phyloP scores from a whole-genome alignment of 345 rosid species.

The Gynandropsis gynandra region DNA sequence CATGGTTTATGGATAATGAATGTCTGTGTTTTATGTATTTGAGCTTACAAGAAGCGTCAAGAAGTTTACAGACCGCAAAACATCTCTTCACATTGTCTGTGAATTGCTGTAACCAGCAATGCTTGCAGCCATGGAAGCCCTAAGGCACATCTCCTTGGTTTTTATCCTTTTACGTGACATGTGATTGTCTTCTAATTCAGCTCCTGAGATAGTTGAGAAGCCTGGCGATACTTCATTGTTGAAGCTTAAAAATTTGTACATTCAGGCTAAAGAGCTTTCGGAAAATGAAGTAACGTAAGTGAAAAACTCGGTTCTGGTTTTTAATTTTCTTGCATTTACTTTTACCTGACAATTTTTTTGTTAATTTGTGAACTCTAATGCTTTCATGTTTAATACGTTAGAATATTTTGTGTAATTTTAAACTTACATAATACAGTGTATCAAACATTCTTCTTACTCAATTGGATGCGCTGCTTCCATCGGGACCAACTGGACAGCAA shows the following conservation, averaged over 20 bases:
- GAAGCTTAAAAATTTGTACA: slow-evolving; percentile 46
- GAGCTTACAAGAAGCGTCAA: too few relatives aligned
- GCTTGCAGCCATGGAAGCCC: too few relatives aligned
- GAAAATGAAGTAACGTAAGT: slow-evolving; percentile 65
- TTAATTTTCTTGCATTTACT: slow-evolving; percentile 7
- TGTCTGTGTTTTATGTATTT: too few relatives aligned
- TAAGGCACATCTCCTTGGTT: slow-evolving; percentile 2
- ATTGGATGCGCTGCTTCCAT: slow-evolving; percentile 54
- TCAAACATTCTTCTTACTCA: slow-evolving; percentile 46
- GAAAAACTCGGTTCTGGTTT: not conserved
- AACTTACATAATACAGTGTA: slow-evolving; percentile 41
- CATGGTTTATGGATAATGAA: too few relatives aligned
- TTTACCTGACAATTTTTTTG: not conserved
- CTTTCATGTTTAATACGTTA: slow-evolving; percentile 4
- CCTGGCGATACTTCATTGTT: slow-evolving; percentile 60
- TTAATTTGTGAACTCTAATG: not conserved
- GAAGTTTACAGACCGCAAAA: too few relatives aligned
- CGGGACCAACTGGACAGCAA: slow-evolving; percentile 60
- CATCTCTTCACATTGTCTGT: too few relatives aligned
- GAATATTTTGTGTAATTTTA: too few relatives aligned
- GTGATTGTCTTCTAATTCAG: slow-evolving; percentile 36
- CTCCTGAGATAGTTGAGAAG: slow-evolving; percentile 82
- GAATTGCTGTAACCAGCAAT: not conserved
- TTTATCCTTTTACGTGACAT: slow-evolving; percentile 9
- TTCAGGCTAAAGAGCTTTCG: slow-evolving; percentile 63